Percentiles rank a stretch among this genome's conserved stretches.
These are phyloP conservation scores for Dysphania ambrosioides DNA, from an alignment of 148 eudicot genomes.

Conservation along the genomic window DNA sequence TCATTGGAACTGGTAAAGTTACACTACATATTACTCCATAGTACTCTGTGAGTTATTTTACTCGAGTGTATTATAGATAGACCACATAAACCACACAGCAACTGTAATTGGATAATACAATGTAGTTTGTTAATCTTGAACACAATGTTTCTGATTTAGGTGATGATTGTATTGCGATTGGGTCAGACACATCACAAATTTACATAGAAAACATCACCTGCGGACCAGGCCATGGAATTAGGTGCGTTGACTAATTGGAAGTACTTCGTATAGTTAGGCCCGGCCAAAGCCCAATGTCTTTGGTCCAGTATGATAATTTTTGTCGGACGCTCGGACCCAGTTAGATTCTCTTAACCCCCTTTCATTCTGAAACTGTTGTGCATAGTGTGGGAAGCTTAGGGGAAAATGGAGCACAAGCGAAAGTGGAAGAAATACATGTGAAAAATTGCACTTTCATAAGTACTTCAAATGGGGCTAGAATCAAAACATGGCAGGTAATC, in stretches of 20 bases:
- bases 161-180: conserved; percentile 51
- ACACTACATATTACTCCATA: not conserved
- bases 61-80: not conserved
- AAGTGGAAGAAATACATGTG: conserved; percentile 40
- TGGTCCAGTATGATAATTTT: too few species aligned
- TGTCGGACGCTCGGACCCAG: too few species aligned
- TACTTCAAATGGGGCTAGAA: conserved; percentile 42
- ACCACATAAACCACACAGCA: too few species aligned
- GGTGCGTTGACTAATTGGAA: conserved; percentile 27
- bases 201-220: conserved; percentile 32
- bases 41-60: too few species aligned
- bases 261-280: too few species aligned
- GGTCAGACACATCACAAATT: conserved; percentile 21
- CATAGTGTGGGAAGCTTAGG: conserved; percentile 64
- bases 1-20: conserved; percentile 18
- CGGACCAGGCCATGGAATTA: conserved; percentile 62
- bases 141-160: conserved; percentile 24
- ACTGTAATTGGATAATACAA: too few species aligned
- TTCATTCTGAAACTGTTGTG: too few species aligned
- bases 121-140: too few species aligned
- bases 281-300: not conserved
- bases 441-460: conserved; percentile 32
- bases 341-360: too few species aligned
- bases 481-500: conserved; percentile 70
- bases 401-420: conserved; percentile 24